phyloP scores from a whole-genome alignment of 306 rosid species.

The Fragaria iinumae region DNA sequence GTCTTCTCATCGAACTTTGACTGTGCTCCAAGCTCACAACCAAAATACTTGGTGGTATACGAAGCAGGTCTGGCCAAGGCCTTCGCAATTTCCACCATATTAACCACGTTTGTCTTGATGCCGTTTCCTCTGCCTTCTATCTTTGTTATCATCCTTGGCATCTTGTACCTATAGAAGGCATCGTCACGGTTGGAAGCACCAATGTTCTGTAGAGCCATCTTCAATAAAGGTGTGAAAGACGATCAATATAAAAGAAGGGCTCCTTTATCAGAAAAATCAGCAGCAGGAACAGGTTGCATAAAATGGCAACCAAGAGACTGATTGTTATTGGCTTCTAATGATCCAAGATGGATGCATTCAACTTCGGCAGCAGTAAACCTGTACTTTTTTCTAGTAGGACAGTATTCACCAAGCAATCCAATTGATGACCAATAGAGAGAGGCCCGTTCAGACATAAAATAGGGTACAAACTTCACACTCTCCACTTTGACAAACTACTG shows the following conservation, averaged over 20 bases:
- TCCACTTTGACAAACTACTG: conserved; percentile 46
- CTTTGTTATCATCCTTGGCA: conserved; percentile 87
- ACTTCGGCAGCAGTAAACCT: conserved; percentile 24
- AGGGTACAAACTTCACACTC: conserved; percentile 49
- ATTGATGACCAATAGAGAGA: conserved; percentile 53
- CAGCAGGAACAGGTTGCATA: conserved; percentile 34
- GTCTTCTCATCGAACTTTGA: conserved; percentile 80
- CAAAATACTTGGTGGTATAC: conserved; percentile 72
- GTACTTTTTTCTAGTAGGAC: conserved; percentile 64
- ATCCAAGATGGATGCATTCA: conserved; percentile 48
- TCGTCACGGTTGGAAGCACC: conserved; percentile 82
- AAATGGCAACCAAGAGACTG: conserved; percentile 29
- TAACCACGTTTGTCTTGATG: conserved; percentile 74
- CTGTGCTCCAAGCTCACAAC: conserved; percentile 88
- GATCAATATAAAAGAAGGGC: conserved; percentile 21
- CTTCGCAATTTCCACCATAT: conserved; percentile 84
- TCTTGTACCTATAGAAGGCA: conserved; percentile 89
- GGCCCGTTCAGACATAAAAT: conserved; percentile 73
- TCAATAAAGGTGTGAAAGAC: conserved; percentile 1
- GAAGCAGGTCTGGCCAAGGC: conserved; percentile 82
- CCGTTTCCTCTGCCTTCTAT: conserved; percentile 89
- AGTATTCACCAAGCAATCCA: conserved; percentile 65
- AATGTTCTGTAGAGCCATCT: conserved; percentile 76
- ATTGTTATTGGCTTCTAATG: conserved; percentile 24
- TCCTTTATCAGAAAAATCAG: neutral